These are phyloP conservation scores for Capsicum pubescens DNA, from an alignment of 257 asterid genomes.

Conservation along the genomic window DNA sequence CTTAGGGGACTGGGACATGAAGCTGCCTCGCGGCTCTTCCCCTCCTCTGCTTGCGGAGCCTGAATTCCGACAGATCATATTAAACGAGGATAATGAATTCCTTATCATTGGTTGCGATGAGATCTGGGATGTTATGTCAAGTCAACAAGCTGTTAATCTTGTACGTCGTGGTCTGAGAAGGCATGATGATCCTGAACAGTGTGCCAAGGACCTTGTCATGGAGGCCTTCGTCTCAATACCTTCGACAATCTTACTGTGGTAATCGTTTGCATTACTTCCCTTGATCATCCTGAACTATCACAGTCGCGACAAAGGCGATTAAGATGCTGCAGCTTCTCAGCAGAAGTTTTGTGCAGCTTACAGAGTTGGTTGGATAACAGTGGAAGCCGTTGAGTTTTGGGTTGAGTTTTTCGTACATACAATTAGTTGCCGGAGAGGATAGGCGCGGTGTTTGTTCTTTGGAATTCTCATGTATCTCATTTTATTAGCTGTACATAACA, in stretches of 20 bases:
- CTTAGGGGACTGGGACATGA: constrained; percentile 93
- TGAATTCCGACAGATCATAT: constrained; percentile 54
- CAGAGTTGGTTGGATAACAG: constrained; percentile 59
- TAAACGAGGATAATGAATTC: constrained; percentile 80
- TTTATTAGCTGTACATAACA: constrained; percentile 26
- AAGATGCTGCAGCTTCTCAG: constrained; percentile 71
- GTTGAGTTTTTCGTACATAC: constrained; percentile 40
- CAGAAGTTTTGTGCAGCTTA: constrained; percentile 69
- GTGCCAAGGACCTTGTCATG: constrained; percentile 83
- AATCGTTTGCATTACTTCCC: constrained; percentile 59
- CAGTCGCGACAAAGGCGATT: constrained; percentile 47
- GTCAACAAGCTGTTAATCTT: constrained; percentile 79
- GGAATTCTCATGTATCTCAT: constrained; percentile 19
- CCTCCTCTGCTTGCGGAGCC: constrained; percentile 88
- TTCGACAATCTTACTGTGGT: constrained; percentile 79
- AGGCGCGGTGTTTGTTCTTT: neutral
- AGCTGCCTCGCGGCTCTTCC: constrained; percentile 70
- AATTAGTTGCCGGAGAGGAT: constrained; percentile 33
- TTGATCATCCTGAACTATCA: constrained; percentile 48
- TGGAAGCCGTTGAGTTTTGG: constrained; percentile 39
- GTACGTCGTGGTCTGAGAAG: constrained; percentile 72
- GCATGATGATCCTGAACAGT: constrained; percentile 82
- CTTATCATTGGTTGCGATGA: constrained; percentile 92
- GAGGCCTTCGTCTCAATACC: constrained; percentile 77
- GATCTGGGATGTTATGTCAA: constrained; percentile 81